Base-by-base conservation (phyloP, 805 yeast species). In the Priceomyces haplophilus region DNA sequence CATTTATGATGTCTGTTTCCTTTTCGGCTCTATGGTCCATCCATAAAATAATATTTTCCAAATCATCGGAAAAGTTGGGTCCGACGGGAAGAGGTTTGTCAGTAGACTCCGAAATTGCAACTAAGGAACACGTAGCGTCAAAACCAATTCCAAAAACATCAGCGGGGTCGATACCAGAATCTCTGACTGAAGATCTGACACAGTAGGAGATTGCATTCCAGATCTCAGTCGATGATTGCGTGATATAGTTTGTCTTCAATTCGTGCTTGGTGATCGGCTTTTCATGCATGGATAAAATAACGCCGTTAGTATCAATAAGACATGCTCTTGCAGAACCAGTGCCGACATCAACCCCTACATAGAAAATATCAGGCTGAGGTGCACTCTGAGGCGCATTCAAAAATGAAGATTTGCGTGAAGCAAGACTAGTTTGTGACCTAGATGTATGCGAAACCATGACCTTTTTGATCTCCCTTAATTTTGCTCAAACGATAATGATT, bases 261-360 rank as follows among this genome's bases (percentile, higher is more conserved):
- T 86, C 85, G 63, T 83, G 82, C 67, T 96, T 67, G 43, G 84
- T 77, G 48, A 86, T 86, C 21, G 89, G 85, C 45, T 89, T 76
- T 55, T 90, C 89, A 15, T 90, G 79, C 39, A 89, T 65, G 0
- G 88, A 84, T 38, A 88, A 65, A 41, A 93, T 89, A 34, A 85
- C 82, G 38, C 98, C 98, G 33, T 76, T 70, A 54, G 81, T 78
- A 61, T 90, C 93, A 49, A 91, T 87, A 12, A 93, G 71, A 55
- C 96, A 91, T 4, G 98, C 98, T 50, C 99, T 75, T 4, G 97
- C 97, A 2, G 96, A 86, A 12, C 98, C 99, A 0, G 98, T 90
- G n/a, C 99, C 99, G 19, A 93, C 95, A 58, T 88, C 96, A 6
- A 88, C 89, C 41, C 96, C 96, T 42, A 88, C 78, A 56, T 81